Evolutionary conservation across 78 protist species (phyloP).

Genomic region (Cavenderia fasciculata): DNA sequence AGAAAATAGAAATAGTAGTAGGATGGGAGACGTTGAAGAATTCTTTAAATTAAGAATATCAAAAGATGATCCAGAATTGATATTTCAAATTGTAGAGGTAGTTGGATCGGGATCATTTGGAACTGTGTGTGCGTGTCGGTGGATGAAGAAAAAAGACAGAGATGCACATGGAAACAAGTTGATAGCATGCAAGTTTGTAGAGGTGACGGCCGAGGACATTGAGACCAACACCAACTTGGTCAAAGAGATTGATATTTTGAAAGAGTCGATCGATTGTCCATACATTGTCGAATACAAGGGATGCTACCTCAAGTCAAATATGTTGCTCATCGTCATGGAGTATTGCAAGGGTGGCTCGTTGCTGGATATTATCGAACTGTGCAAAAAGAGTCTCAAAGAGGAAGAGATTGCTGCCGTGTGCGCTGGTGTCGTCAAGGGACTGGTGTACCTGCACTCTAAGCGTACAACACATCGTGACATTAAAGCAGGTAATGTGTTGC

Average conservation of each 20-base stretch:
- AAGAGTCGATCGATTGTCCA: constrained; percentile 70
- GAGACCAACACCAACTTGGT: constrained; percentile 59
- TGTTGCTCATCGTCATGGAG: constrained; percentile 77
- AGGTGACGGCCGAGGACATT: constrained; percentile 38
- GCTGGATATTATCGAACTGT: constrained; percentile 46
- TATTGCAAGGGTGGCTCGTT: constrained; percentile 72
- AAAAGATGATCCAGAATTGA: constrained; percentile 72
- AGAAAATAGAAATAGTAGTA: background rate
- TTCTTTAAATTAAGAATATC: constrained; percentile 56
- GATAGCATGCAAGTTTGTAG: constrained; percentile 72
- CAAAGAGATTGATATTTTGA: constrained; percentile 73
- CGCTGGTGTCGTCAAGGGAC: constrained; percentile 79
- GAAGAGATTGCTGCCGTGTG: constrained; percentile 81
- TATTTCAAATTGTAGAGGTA: constrained; percentile 70
- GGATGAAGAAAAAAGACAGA: constrained; percentile 73
- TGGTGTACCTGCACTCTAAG: constrained; percentile 64
- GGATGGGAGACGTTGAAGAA: constrained; percentile 17
- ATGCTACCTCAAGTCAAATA: constrained; percentile 47
- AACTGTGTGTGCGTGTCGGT: constrained; percentile 73
- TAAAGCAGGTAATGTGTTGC: constrained; percentile 69
- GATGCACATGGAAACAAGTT: constrained; percentile 47
- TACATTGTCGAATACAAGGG: constrained; percentile 80
- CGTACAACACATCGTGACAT: constrained; percentile 76
- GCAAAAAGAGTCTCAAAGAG: constrained; percentile 35
- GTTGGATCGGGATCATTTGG: constrained; percentile 75